Conservation (phyloP, 257 asterid genomes). For the Catharanthus roseus region DNA sequence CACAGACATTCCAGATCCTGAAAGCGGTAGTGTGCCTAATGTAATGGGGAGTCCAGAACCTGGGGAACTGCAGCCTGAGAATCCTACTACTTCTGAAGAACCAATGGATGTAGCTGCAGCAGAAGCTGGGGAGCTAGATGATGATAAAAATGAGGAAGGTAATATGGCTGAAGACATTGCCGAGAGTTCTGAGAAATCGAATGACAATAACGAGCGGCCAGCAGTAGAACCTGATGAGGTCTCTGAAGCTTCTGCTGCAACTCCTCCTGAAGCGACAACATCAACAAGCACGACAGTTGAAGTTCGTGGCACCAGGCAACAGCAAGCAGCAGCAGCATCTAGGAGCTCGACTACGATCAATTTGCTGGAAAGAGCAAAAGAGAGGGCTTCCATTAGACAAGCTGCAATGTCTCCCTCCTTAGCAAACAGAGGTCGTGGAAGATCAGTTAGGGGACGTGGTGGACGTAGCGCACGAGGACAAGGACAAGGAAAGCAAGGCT, state of each 20-base stretch:
- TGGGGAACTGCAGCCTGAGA: constrained; percentile 34
- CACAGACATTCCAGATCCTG: constrained; percentile 47
- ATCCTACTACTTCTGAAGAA: constrained; percentile 24
- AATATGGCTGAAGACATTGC: constrained; percentile 27
- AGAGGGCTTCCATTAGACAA: constrained; percentile 48
- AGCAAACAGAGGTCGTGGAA: constrained; percentile 50
- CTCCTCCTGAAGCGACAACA: constrained; percentile 32
- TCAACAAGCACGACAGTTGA: constrained; percentile 34
- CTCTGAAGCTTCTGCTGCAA: constrained; percentile 19
- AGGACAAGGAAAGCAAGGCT: constrained; percentile 32
- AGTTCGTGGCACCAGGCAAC: constrained; percentile 38
- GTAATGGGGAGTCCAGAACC: constrained; percentile 34
- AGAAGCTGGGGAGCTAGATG: constrained; percentile 61
- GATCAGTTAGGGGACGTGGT: constrained; percentile 57
- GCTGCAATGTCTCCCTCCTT: constrained; percentile 38
- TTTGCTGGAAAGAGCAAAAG: constrained; percentile 59
- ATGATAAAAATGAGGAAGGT: constrained; percentile 39
- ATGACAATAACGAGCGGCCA: constrained; percentile 35
- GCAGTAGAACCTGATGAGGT: constrained; percentile 35
- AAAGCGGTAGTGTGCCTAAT: constrained; percentile 33
- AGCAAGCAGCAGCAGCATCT: constrained; percentile 20
- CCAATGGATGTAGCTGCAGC: constrained; percentile 22
- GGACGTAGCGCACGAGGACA: constrained; percentile 55
- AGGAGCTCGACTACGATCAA: constrained; percentile 58
- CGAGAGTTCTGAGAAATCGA: constrained; percentile 34